These are phyloP conservation scores for Hura crepitans DNA, from an alignment of 441 rosid genomes.

Conservation along the genomic window DNA sequence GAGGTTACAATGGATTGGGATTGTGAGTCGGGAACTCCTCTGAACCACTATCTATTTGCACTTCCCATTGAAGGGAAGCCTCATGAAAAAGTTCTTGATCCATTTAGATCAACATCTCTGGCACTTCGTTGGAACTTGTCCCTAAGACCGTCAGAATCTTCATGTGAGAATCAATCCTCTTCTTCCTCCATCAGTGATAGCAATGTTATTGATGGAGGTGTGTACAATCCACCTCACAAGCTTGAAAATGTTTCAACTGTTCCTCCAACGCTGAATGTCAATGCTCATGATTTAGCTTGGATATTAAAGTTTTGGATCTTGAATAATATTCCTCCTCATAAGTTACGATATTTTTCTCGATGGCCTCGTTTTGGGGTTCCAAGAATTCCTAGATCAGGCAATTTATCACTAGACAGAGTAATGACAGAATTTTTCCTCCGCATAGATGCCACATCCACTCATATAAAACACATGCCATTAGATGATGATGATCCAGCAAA, in stretches of 20 bases:
- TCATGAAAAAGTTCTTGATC: constrained; percentile 84
- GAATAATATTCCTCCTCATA: constrained; percentile 93
- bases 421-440: constrained; percentile 98
- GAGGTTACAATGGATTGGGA: constrained; percentile 96
- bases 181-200: constrained; percentile 39
- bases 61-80: constrained; percentile 84
- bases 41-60: constrained; percentile 90
- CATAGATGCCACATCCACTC: constrained; percentile 67
- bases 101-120: constrained; percentile 92
- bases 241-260: constrained; percentile 40
- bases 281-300: constrained; percentile 99
- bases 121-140: constrained; percentile 87
- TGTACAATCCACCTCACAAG: constrained; percentile 37
- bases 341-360: constrained; percentile 82
- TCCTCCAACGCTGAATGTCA: constrained; percentile 69
- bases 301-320: constrained; percentile 68
- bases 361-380: constrained; percentile 97
- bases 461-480: constrained; percentile 71
- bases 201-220: constrained; percentile 32
- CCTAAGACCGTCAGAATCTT: constrained; percentile 51
- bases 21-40: constrained; percentile 81
- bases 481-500: constrained; percentile 93
- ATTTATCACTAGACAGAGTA: constrained; percentile 84
- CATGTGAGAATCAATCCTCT: constrained; percentile 34
- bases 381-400: constrained; percentile 77